Evolutionary conservation across 2,329 filamentous ascomycete genomes (phyloP).

Genomic region (Pyricularia grisea): DNA sequence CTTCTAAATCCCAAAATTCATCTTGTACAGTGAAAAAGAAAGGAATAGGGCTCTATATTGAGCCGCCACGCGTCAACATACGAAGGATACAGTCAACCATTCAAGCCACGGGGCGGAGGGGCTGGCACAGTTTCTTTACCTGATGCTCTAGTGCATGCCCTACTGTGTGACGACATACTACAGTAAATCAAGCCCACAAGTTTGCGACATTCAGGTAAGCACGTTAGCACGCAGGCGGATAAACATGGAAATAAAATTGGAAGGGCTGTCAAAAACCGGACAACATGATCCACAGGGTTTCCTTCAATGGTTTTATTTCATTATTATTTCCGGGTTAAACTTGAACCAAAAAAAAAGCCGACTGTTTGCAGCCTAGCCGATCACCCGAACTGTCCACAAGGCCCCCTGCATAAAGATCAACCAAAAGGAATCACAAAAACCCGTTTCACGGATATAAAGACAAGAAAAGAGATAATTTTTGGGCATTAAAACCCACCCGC

Average conservation of each 20-base stretch:
- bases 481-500: neutral
- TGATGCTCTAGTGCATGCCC: neutral
- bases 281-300: neutral
- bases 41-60: neutral
- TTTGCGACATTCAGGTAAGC: neutral
- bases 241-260: neutral
- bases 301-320: neutral
- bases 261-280: neutral
- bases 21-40: neutral
- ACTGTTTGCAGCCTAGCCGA: neutral
- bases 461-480: neutral
- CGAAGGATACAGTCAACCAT: neutral
- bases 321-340: neutral
- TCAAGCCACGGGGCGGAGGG: neutral
- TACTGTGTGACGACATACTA: too few relatives aligned
- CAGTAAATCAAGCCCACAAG: neutral
- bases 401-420: neutral
- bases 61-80: neutral
- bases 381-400: neutral
- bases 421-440: neutral
- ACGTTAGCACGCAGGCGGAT: too few relatives aligned
- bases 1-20: too few relatives aligned
- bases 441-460: neutral
- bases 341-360: too few relatives aligned
- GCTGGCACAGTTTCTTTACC: neutral